Conservation (phyloP, 192 early-diverging fungal genomes). For the Geranomyces variabilis region DNA sequence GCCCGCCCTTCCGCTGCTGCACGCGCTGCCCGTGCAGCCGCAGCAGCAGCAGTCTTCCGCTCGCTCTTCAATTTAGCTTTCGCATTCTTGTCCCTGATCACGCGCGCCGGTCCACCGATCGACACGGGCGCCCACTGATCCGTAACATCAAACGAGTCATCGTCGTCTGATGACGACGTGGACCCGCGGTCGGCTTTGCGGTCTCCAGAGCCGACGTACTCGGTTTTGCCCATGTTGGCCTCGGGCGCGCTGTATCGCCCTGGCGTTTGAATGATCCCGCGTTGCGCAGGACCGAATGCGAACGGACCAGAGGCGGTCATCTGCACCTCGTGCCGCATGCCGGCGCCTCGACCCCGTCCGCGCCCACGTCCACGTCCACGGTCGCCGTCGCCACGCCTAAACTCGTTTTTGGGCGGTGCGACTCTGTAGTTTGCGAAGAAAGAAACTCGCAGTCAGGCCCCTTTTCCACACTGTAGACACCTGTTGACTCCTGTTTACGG, state of each 20-base stretch:
- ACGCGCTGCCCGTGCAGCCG: neutral
- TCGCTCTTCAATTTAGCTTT: neutral
- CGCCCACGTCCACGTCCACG: constrained; percentile 52
- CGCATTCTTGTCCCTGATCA: constrained; percentile 10
- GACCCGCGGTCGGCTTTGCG: constrained; percentile 4
- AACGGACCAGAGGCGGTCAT: constrained; percentile 38
- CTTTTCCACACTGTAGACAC: no score
- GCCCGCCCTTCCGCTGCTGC: neutral
- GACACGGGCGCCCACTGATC: constrained; percentile 38
- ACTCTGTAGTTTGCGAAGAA: neutral
- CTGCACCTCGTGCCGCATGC: constrained; percentile 11
- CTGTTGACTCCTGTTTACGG: no score
- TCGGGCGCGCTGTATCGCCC: constrained; percentile 18
- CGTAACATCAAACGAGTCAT: constrained; percentile 16
- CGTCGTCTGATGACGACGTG: neutral
- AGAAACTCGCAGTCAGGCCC: no score
- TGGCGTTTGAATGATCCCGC: constrained; percentile 28
- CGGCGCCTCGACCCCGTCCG: constrained; percentile 39
- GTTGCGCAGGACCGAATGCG: constrained; percentile 33
- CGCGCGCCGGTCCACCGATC: constrained; percentile 6
- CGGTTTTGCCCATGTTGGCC: constrained; percentile 7
- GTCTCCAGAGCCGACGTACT: neutral
- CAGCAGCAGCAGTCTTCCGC: neutral
- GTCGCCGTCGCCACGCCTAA: constrained; percentile 32
- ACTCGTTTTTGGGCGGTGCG: neutral